Conservation (phyloP, 2,329 filamentous ascomycete species). For the Diplocarpon mali region DNA sequence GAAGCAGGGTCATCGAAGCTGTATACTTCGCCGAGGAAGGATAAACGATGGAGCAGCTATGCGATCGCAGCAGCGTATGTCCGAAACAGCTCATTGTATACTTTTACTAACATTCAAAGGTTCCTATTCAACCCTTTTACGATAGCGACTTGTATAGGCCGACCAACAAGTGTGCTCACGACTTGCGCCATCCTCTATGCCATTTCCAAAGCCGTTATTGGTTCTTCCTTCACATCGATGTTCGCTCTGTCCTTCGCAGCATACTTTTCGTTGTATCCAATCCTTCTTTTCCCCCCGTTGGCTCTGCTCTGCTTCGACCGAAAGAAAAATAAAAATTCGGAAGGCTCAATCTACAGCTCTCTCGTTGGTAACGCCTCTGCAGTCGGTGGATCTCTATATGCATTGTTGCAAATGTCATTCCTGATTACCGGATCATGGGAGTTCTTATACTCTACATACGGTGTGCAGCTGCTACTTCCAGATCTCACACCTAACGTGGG, state of each 20-base stretch:
- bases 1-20: constrained; percentile 63
- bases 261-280: constrained; percentile 86
- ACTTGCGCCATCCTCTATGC: constrained; percentile 80
- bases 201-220: constrained; percentile 67
- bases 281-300: constrained; percentile 75
- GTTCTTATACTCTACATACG: constrained; percentile 82
- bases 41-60: constrained; percentile 62
- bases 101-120: constrained; percentile 32
- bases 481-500: constrained; percentile 93
- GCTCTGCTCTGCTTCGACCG: constrained; percentile 71
- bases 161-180: constrained; percentile 80
- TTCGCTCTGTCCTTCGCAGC: constrained; percentile 77
- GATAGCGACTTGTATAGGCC: constrained; percentile 78
- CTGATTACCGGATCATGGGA: constrained; percentile 74
- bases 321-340: constrained; percentile 20
- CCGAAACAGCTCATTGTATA: not conserved
- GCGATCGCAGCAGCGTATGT: constrained; percentile 69
- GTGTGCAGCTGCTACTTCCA: constrained; percentile 79
- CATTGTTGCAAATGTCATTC: constrained; percentile 61
- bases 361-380: constrained; percentile 40
- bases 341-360: constrained; percentile 37
- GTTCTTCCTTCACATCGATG: constrained; percentile 64
- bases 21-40: constrained; percentile 68
- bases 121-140: constrained; percentile 95
- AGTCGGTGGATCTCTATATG: constrained; percentile 43